Evolutionary conservation across 2,329 filamentous ascomycete species (phyloP), one percentile per base, ranked within the genome.

Genomic region (Aspergillus phoenicis): DNA sequence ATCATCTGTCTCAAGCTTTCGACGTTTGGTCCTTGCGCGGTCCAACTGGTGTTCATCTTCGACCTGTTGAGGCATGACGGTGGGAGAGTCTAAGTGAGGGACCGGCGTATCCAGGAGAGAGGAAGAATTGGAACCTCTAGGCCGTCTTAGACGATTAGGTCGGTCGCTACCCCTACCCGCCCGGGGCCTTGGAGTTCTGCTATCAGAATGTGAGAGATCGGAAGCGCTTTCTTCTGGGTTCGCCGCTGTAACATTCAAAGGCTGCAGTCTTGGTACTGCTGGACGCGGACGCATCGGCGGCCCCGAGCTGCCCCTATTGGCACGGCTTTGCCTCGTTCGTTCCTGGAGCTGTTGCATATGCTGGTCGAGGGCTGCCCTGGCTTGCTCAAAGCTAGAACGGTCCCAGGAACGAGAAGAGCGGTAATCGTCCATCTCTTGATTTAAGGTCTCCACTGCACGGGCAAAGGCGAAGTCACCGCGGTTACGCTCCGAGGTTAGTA

Each of bases 1-100:
- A 51, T 83, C 82, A 63, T 90, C 88, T 1, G 85, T 82, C 68
- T 91, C 89, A 39, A 92, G 75, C 73, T 91, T 92, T 64, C 89
- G 84, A 49, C 90, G 85, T 75, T 93, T 93, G 52, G 78, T 78
- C 60, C 76, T 71, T 62, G 85, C 81, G 58, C 86, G 83, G 55
- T 75, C 71, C 55, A 65, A 66, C 20, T 70, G 70, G 45, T 58
- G 60, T 49, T 70, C 68, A 10, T 59, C 60, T n/a, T 70, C 70
- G 15, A 61, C 39, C 8, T 69, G 65, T 33, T 66, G 66, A 7
- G 70, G 67, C 67, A 73, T 72, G 62, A 66, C 51, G 48, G 66
- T 68, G 54, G 73, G 67, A 22, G 70, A 69, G 22, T 69, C 65
- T 36, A 73, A 60, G 20, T 57, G 66, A 24, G 73, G 65, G 39